Evolutionary conservation across 2,329 filamentous ascomycete species (phyloP).

Genomic region (Plectosphaerella plurivora): DNA sequence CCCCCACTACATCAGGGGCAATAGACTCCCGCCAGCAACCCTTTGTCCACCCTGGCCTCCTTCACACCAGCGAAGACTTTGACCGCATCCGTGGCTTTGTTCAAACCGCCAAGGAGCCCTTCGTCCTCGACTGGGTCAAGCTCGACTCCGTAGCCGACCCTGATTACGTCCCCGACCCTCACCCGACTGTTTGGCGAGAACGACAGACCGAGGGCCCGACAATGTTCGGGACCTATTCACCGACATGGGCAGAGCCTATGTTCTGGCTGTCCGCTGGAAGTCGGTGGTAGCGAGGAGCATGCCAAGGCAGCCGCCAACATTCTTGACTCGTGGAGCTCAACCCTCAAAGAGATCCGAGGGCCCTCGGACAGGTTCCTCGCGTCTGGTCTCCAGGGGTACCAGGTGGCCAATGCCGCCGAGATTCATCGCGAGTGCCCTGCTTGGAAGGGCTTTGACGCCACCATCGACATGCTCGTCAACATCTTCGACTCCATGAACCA

Average conservation of each 20-base stretch:
- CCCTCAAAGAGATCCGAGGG: slow-evolving; percentile 23
- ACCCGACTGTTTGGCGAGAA: slow-evolving; percentile 29
- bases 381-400: slow-evolving; percentile 32
- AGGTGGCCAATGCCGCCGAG: slow-evolving; percentile 41
- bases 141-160: slow-evolving; percentile 24
- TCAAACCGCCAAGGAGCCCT: slow-evolving; percentile 18
- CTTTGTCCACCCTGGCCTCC: slow-evolving; percentile 8
- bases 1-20: not conserved
- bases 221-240: slow-evolving; percentile 32
- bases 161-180: slow-evolving; percentile 21
- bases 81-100: slow-evolving; percentile 32
- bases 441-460: slow-evolving; percentile 20
- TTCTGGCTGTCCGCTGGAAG: slow-evolving; percentile 2
- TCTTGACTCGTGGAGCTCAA: slow-evolving; percentile 26
- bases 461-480: slow-evolving; percentile 23
- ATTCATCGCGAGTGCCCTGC: slow-evolving; percentile 28
- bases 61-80: slow-evolving; percentile 32
- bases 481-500: slow-evolving; percentile 31
- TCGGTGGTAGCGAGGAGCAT: not conserved
- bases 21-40: not conserved
- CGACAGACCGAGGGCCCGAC: slow-evolving; percentile 6
- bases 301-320: slow-evolving; percentile 22
- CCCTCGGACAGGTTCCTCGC: slow-evolving; percentile 26
- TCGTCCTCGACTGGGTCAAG: slow-evolving; percentile 26
- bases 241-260: slow-evolving; percentile 36